Evolutionary conservation across 495 filamentous ascomycete genomes (phyloP).

Genomic region (Peziza echinospora): DNA sequence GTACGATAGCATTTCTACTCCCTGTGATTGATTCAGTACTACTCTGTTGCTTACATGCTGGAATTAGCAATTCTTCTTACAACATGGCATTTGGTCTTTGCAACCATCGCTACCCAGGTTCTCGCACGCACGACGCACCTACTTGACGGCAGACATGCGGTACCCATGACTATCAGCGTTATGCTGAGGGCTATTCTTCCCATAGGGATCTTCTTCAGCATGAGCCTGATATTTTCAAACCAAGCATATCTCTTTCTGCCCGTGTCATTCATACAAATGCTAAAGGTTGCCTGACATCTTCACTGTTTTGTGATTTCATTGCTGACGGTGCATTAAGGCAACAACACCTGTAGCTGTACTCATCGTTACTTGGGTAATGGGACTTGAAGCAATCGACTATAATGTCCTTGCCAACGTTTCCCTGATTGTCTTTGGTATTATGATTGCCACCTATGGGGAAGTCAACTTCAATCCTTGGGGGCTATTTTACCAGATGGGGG

Average conservation of each 20-base stretch:
- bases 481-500: conserved; percentile 66
- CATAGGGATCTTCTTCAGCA: conserved; percentile 79
- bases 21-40: neutral
- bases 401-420: conserved; percentile 69
- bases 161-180: conserved; percentile 83
- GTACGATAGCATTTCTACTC: conserved; percentile 17
- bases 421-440: conserved; percentile 70
- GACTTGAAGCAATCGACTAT: conserved; percentile 52
- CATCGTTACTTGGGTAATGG: conserved; percentile 55
- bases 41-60: conserved; percentile 4
- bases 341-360: conserved; percentile 81
- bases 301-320: neutral
- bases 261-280: conserved; percentile 94
- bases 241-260: conserved; percentile 80
- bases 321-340: conserved; percentile 33
- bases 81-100: conserved; percentile 79
- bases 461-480: conserved; percentile 76
- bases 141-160: conserved; percentile 71
- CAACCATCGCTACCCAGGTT: conserved; percentile 75
- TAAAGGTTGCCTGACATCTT: conserved; percentile 38
- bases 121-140: conserved; percentile 65
- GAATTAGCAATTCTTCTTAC: conserved; percentile 44
- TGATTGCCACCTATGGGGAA: conserved; percentile 79
- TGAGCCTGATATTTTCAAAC: conserved; percentile 88
- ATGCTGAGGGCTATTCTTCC: conserved; percentile 82